Evolutionary conservation across 208 protist genomes (phyloP), one percentile per base, ranked within the genome.

Genomic region (Acanthamoeba royreba): DNA sequence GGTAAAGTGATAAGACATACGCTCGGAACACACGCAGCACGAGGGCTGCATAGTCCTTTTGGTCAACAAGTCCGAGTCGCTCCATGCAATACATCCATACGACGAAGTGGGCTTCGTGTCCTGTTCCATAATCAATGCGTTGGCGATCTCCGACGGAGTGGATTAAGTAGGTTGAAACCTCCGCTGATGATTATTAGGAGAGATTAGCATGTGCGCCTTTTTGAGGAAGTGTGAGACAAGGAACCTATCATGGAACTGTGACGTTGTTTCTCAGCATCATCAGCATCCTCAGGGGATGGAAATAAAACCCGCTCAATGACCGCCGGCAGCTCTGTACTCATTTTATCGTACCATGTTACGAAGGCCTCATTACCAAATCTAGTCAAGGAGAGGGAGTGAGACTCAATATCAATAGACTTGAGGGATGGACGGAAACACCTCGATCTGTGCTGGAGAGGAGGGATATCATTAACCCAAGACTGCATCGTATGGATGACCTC

Each of bases 71-170:
- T 7, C 96, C 94, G 0, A 98, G 95, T 22, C 13, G 8, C 49
- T 91, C 40, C 43, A 94, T 92, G 96, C 58, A 96, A 92, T 98
- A 98, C 38, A 99, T 46, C 25, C 98, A 98, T 4, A 97, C 96
- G 42, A 99, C 97, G 95, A 99, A 99, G 90, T 98, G 96, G n/a
- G 99, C 88, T 95, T 99, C 99, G 94, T 99, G 99, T 28, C 99
- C 99, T 45, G 98, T 99, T 81, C 99, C 99, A 95, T 99, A 99
- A 96, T 99, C 99, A 8, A 99, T 98, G 53, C 99, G 97, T 3
- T 96, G 98, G 35, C 93, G 74, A 94, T 99, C 99, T 4, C 99
- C 99, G 77, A 99, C 99, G 43, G 96, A 90, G 74, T 98, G 98
- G 53, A 95, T 92, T 11, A 99, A 92, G 95, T 99, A 99, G 53